These are phyloP conservation scores for Sphagnum fallax DNA, from an alignment of 228 moss, liverwort and hornwort genomes.

Conservation along the genomic window DNA sequence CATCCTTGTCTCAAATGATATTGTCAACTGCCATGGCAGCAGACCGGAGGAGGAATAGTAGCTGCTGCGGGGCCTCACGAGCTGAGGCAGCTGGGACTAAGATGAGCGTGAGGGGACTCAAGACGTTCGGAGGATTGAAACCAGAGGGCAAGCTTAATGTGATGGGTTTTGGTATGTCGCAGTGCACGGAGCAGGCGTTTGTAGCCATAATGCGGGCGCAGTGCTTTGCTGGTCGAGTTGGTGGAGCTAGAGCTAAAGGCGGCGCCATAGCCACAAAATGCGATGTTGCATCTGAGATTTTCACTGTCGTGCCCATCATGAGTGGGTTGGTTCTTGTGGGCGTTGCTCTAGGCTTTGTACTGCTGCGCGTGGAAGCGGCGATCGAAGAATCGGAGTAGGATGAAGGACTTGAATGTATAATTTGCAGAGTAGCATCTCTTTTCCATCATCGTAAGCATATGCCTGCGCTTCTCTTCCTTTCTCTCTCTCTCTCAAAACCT, in stretches of 20 bases:
- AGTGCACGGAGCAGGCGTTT: conserved; percentile 85
- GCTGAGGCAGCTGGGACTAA: not conserved
- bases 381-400: conserved; percentile 85
- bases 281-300: conserved; percentile 45
- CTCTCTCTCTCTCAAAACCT: no score
- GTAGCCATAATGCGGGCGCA: conserved; percentile 28
- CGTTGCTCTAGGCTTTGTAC: conserved; percentile 78
- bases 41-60: no score
- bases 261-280: conserved; percentile 63
- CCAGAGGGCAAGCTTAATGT: conserved; percentile 41
- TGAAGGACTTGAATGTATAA: not conserved
- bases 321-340: conserved; percentile 63
- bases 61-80: no score
- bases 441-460: no score
- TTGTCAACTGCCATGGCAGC: no score
- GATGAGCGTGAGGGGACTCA: conserved; percentile 39
- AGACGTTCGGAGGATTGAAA: conserved; percentile 70
- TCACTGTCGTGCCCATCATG: conserved; percentile 69
- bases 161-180: conserved; percentile 41
- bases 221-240: conserved; percentile 24
- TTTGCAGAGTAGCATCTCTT: no score
- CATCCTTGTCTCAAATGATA: no score
- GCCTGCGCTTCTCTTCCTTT: no score
- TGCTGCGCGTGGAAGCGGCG: conserved; percentile 83
- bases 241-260: conserved; percentile 24